Conservation (phyloP, 768 basidiomycete species). For the Mrakia gelida region DNA sequence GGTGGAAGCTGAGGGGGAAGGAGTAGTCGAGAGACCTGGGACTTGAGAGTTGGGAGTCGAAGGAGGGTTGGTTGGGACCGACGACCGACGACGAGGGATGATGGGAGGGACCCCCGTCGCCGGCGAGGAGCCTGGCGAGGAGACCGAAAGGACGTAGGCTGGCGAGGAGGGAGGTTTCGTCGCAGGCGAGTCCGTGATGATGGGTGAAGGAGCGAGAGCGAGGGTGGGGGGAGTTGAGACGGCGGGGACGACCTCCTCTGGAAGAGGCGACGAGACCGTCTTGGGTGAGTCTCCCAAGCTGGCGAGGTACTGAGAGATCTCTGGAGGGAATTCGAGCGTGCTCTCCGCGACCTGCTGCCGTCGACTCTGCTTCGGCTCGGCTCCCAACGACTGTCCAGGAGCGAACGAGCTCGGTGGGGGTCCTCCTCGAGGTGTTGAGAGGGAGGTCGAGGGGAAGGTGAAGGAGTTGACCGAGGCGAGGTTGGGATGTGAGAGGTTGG, state of each 20-base stretch:
- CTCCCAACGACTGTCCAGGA: background rate
- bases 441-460: no score
- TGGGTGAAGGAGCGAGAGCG: background rate
- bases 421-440: background rate
- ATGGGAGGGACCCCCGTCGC: background rate
- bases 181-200: background rate
- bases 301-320: slow-evolving; percentile 7
- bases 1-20: slow-evolving; percentile 1
- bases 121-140: background rate
- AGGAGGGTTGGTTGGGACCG: background rate
- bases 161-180: background rate
- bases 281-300: slow-evolving; percentile 12
- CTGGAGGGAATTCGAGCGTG: slow-evolving; percentile 5
- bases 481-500: background rate
- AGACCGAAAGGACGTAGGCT: slow-evolving; percentile 11
- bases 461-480: background rate
- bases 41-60: background rate
- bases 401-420: background rate
- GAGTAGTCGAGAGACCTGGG: background rate
- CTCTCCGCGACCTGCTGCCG: slow-evolving; percentile 12
- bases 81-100: background rate
- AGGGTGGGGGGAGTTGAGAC: background rate
- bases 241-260: background rate
- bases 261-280: background rate
- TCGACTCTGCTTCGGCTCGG: background rate